phyloP scores from a whole-genome alignment of 176 grass and related monocot species.

The Tuctoria greenei region DNA sequence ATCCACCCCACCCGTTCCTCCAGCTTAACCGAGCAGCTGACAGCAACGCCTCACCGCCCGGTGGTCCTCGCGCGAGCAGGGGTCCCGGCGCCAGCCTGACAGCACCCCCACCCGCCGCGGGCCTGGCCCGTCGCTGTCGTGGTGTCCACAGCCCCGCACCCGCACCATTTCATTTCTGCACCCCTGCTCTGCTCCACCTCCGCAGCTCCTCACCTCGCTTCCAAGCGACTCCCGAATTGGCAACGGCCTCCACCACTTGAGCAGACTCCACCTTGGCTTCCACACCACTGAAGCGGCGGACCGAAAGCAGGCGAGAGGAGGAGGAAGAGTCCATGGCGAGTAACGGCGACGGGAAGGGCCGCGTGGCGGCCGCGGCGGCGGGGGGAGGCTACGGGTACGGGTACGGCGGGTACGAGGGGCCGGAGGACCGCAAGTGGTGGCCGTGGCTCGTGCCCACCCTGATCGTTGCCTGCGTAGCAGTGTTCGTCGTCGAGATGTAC shows the following conservation, averaged over 20 bases:
- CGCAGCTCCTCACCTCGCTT: conserved; percentile 40
- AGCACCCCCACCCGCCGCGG: conserved; percentile 12
- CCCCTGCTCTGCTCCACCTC: not conserved
- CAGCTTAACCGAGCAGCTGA: not conserved
- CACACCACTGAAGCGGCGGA: conserved; percentile 9
- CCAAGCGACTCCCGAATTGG: conserved; percentile 37
- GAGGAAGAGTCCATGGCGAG: conserved; percentile 19
- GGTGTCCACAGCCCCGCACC: not conserved
- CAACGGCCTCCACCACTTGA: conserved; percentile 12
- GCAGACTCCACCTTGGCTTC: not conserved
- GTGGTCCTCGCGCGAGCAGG: not conserved
- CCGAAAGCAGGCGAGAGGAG: not conserved
- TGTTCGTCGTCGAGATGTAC: conserved; percentile 88
- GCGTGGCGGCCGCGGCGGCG: conserved; percentile 36
- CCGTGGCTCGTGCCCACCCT: conserved; percentile 84
- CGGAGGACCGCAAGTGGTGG: conserved; percentile 65
- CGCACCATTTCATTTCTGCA: not conserved
- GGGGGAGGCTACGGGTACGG: conserved; percentile 27
- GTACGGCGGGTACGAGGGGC: conserved; percentile 45
- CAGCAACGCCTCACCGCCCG: conserved; percentile 46
- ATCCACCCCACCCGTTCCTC: not conserved
- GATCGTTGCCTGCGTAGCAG: conserved; percentile 70
- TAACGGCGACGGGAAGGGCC: conserved; percentile 46
- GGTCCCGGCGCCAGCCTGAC: conserved; percentile 34
- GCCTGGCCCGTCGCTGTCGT: conserved; percentile 11